Conservation (phyloP, 768 basidiomycete species). For the Phlegmacium glaucopus region DNA sequence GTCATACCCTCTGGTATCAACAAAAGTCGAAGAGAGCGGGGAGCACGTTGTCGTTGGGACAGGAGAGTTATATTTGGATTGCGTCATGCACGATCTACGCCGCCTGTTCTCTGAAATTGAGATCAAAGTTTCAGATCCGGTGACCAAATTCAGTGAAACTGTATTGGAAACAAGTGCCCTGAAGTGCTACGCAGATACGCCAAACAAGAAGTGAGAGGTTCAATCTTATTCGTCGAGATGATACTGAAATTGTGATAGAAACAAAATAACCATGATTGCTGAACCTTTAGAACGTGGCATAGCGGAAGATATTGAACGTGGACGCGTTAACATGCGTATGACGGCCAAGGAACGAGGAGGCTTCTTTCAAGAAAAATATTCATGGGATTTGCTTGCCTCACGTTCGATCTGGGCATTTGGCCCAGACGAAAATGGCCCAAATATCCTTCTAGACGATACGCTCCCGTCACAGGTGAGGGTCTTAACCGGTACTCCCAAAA, state of each 20-base stretch:
- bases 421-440: conserved; percentile 92
- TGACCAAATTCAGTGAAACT: conserved; percentile 97
- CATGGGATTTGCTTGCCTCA: conserved; percentile 97
- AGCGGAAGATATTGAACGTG: conserved; percentile 94
- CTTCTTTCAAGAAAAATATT: conserved; percentile 96
- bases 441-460: conserved; percentile 93
- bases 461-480: conserved; percentile 79
- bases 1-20: conserved; percentile 89
- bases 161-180: conserved; percentile 96
- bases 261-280: conserved; percentile 98
- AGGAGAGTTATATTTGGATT: conserved; percentile 95
- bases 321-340: conserved; percentile 93
- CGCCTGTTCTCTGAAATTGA: conserved; percentile 95
- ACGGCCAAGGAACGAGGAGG: conserved; percentile 91
- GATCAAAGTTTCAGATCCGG: conserved; percentile 99
- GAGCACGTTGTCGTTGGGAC: conserved; percentile 97
- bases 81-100: conserved; percentile 93
- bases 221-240: conserved; percentile 1
- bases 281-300: conserved; percentile 95
- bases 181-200: conserved; percentile 99
- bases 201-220: conserved; percentile 90
- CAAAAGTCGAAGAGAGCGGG: conserved; percentile 97
- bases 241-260: conserved; percentile 48
- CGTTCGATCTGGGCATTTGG: conserved; percentile 99
- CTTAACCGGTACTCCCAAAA: no score